A percentile compares a stretch with the other conserved stretches of the same genome.
These are phyloP conservation scores for Adansonia grandidieri DNA, from an alignment of 441 rosid species.

Conservation along the genomic window DNA sequence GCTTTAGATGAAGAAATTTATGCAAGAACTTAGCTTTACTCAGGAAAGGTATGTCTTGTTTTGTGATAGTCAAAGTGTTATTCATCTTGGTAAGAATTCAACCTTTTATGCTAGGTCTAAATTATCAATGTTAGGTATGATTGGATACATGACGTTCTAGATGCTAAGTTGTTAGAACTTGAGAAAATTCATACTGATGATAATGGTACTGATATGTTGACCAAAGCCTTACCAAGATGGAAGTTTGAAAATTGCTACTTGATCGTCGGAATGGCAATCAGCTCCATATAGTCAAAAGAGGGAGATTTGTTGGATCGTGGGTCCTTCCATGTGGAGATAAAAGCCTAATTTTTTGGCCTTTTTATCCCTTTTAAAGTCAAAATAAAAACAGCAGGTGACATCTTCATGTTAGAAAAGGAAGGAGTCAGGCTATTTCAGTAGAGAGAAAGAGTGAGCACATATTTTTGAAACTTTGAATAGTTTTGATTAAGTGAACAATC, in stretches of 20 bases:
- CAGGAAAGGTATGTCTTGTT: not conserved
- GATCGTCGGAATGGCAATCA: not conserved
- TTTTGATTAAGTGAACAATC: no score
- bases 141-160: not conserved
- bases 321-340: no score
- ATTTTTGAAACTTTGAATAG: no score
- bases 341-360: no score
- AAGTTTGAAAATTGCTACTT: not conserved
- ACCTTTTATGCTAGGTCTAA: no score
- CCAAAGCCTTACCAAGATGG: not conserved
- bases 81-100: no score
- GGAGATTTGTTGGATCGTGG: not conserved
- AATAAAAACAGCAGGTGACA: no score
- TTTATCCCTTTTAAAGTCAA: no score
- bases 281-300: slow-evolving; percentile 36
- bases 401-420: no score
- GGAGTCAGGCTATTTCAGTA: no score
- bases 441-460: no score
- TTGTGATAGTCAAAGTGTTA: not conserved
- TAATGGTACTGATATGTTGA: not conserved
- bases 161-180: not conserved
- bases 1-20: not conserved
- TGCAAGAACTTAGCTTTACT: not conserved
- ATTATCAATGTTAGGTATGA: not conserved
- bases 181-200: not conserved